These are phyloP conservation scores for Chlorella sp. DNA, from an alignment of 139 green algal genomes.

Conservation along the genomic window DNA sequence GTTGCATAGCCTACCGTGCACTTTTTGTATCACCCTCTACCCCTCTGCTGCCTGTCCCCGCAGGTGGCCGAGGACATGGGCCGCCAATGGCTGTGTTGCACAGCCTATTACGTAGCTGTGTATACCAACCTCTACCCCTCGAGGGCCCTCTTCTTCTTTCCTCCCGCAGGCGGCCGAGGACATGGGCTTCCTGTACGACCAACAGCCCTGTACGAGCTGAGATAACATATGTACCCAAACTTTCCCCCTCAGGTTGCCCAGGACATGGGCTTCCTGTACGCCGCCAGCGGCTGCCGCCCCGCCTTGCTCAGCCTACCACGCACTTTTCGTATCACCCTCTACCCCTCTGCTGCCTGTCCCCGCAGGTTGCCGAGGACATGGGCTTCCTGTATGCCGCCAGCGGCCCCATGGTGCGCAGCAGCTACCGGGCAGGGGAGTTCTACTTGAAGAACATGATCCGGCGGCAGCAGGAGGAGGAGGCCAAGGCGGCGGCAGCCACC, in stretches of 20 bases:
- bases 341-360: neutral
- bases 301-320: neutral
- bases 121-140: too few relatives aligned
- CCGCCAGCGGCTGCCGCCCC: too few relatives aligned
- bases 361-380: conserved; percentile 75
- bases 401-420: conserved; percentile 94
- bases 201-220: too few relatives aligned
- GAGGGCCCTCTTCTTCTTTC: too few relatives aligned
- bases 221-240: too few relatives aligned
- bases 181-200: neutral
- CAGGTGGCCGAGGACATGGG: too few relatives aligned
- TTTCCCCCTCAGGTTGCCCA: too few relatives aligned
- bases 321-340: neutral
- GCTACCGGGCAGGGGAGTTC: conserved; percentile 87
- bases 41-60: too few relatives aligned
- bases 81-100: too few relatives aligned
- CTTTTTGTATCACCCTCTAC: neutral
- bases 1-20: neutral
- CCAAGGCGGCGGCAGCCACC: neutral
- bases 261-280: neutral
- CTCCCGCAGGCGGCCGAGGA: too few relatives aligned
- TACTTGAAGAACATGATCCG: conserved; percentile 21
- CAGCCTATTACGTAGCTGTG: too few relatives aligned
- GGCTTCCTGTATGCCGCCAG: conserved; percentile 96
- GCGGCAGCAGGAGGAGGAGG: conserved; percentile 16